Evolutionary conservation across 371 early-diverging fungal species (phyloP).

Genomic region (Cokeromyces recurvatus): DNA sequence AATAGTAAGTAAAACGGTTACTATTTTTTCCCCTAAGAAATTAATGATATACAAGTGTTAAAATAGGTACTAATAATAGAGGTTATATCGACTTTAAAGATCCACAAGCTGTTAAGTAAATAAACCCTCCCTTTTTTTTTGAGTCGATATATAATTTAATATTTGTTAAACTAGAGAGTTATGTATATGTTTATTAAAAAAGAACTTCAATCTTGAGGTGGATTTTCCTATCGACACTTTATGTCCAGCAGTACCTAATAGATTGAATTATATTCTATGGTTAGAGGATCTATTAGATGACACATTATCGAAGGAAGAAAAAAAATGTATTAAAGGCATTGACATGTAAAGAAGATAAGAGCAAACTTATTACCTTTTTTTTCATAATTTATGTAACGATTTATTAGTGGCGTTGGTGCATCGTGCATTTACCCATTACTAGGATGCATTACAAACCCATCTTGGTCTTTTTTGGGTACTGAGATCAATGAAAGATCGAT

Average conservation of each 20-base stretch:
- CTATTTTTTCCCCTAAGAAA: too few relatives aligned
- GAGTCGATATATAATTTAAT: too few relatives aligned
- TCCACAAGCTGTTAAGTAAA: constrained; percentile 34
- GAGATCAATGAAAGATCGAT: constrained; percentile 52
- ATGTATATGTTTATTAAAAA: constrained; percentile 54
- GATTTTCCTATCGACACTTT: constrained; percentile 62
- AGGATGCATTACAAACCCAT: constrained; percentile 41
- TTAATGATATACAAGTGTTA: too few relatives aligned
- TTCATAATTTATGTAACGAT: background rate
- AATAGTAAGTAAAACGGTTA: constrained; percentile 2
- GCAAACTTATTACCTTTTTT: too few relatives aligned
- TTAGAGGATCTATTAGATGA: constrained; percentile 55
- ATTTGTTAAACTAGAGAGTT: constrained; percentile 25
- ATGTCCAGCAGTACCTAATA: constrained; percentile 60
- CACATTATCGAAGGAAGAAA: constrained; percentile 3
- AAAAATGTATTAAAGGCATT: constrained; percentile 34
- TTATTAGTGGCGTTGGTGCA: constrained; percentile 63
- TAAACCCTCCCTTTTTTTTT: background rate
- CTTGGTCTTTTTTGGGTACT: constrained; percentile 57
- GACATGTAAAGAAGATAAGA: constrained; percentile 47
- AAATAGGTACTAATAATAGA: constrained; percentile 3
- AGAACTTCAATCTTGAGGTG: constrained; percentile 49
- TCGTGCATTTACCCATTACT: constrained; percentile 76
- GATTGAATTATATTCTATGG: constrained; percentile 66
- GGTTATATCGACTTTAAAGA: constrained; percentile 38